Percentiles rank a stretch among this genome's conserved stretches.
phyloP scores from a whole-genome alignment of 2,329 filamentous ascomycete genomes.

The Chalaropsis ovoidea region DNA sequence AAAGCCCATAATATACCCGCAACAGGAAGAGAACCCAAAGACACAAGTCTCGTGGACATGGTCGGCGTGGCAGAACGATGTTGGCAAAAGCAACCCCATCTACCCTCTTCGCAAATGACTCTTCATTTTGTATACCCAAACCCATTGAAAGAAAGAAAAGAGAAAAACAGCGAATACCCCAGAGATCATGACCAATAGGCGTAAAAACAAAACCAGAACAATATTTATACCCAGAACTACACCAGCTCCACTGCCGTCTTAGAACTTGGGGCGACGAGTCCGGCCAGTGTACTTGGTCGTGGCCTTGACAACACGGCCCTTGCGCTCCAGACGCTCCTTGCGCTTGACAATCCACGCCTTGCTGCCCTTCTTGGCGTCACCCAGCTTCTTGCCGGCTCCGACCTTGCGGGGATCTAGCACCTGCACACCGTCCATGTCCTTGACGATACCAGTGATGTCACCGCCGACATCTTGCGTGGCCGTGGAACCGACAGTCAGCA shows the following conservation, averaged over 20 bases:
- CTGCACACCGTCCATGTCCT: conserved; percentile 80
- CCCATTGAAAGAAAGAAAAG: conserved; percentile 6
- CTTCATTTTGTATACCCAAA: conserved; percentile 13
- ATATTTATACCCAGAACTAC: background rate
- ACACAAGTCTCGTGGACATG: background rate
- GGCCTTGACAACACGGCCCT: conserved; percentile 88
- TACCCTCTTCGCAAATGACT: background rate
- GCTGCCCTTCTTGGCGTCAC: conserved; percentile 63
- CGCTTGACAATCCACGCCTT: conserved; percentile 77
- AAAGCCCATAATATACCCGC: background rate
- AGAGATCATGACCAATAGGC: background rate
- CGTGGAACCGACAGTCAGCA: conserved; percentile 71
- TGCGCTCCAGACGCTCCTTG: conserved; percentile 86
- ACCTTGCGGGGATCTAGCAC: conserved; percentile 57
- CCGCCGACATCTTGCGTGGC: conserved; percentile 44
- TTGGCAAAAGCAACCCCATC: background rate
- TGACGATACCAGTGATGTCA: conserved; percentile 84
- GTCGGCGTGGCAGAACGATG: too few species aligned
- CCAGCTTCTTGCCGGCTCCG: conserved; percentile 33
- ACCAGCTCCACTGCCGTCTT: conserved; percentile 23
- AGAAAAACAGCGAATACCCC: conserved; percentile 5
- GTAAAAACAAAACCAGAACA: conserved; percentile 7
- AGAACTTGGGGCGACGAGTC: conserved; percentile 73
- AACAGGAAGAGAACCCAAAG: background rate
- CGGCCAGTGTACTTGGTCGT: conserved; percentile 90